phyloP scores from a whole-genome alignment of 169 alveolate genomes.

The Fabrea salina region DNA sequence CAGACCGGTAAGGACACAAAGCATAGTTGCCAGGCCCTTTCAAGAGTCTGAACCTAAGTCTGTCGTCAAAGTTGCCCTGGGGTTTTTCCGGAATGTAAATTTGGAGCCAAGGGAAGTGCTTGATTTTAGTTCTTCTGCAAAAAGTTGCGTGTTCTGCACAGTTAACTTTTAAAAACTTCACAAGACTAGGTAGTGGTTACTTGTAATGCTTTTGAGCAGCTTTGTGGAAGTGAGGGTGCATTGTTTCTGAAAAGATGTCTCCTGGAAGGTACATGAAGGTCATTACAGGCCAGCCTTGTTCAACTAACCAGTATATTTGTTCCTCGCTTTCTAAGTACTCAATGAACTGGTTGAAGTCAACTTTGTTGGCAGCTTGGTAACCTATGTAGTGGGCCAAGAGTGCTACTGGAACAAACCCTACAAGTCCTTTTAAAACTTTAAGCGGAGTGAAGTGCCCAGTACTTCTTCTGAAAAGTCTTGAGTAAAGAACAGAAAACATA shows the following conservation, averaged over 20 bases:
- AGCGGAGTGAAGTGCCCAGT: neutral
- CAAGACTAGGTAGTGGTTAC: neutral
- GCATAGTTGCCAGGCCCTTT: slow-evolving; percentile 4
- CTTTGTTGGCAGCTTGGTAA: neutral
- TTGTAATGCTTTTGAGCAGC: neutral
- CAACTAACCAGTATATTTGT: neutral
- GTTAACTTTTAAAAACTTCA: slow-evolving; percentile 13
- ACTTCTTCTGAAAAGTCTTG: too few relatives aligned
- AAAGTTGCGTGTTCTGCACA: slow-evolving; percentile 11
- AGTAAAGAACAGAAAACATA: too few relatives aligned
- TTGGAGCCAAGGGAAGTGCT: slow-evolving; percentile 7
- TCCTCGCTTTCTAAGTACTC: slow-evolving; percentile 14
- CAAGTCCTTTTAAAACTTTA: neutral
- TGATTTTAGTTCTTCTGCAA: neutral
- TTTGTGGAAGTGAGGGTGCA: neutral
- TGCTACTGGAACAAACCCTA: slow-evolving; percentile 24
- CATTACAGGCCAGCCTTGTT: neutral
- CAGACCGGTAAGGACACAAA: slow-evolving; percentile 12
- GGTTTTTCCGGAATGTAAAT: neutral
- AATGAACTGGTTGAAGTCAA: neutral
- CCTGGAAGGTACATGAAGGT: slow-evolving; percentile 31
- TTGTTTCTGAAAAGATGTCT: neutral
- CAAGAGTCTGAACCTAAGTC: neutral
- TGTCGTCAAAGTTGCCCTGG: neutral
- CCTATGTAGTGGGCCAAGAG: neutral